Conservation (phyloP, 768 basidiomycete species). For the Russula earlei region DNA sequence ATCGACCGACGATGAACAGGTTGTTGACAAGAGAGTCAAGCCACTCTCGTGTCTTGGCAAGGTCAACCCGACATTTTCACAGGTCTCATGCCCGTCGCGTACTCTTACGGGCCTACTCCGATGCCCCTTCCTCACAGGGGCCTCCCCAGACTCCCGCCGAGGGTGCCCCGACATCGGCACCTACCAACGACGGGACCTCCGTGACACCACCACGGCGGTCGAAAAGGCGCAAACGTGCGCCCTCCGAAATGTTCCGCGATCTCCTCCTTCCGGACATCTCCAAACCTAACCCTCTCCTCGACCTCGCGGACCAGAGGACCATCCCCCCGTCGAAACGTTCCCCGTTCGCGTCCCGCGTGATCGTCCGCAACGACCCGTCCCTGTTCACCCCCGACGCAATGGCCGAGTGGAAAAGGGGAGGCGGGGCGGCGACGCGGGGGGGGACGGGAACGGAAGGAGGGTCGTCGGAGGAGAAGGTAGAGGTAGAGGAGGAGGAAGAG, state of each 20-base stretch:
- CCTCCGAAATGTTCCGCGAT: background rate
- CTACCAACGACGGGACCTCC: background rate
- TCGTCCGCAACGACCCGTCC: constrained; percentile 63
- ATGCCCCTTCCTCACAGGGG: background rate
- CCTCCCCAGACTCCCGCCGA: background rate
- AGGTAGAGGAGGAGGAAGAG: constrained; percentile 12
- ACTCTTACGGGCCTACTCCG: constrained; percentile 14
- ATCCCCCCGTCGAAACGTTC: constrained; percentile 43
- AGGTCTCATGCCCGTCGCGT: background rate
- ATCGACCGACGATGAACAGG: constrained; percentile 23
- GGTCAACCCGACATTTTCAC: background rate
- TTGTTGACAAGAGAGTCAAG: constrained; percentile 14
- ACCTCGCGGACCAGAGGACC: constrained; percentile 17
- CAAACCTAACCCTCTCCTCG: constrained; percentile 9
- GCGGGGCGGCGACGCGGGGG: constrained; percentile 24
- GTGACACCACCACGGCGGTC: background rate
- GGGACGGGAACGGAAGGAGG: constrained; percentile 15
- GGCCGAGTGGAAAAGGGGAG: constrained; percentile 28
- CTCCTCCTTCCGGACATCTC: constrained; percentile 31
- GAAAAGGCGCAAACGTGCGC: constrained; percentile 10
- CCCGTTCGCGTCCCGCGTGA: constrained; percentile 52
- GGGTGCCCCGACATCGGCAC: background rate
- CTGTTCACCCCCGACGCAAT: constrained; percentile 39
- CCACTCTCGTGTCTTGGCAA: constrained; percentile 4
- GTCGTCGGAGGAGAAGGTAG: constrained; percentile 20